These are phyloP conservation scores for Cyclotella baltica DNA, from an alignment of 108 stramenopile species.

Conservation along the genomic window DNA sequence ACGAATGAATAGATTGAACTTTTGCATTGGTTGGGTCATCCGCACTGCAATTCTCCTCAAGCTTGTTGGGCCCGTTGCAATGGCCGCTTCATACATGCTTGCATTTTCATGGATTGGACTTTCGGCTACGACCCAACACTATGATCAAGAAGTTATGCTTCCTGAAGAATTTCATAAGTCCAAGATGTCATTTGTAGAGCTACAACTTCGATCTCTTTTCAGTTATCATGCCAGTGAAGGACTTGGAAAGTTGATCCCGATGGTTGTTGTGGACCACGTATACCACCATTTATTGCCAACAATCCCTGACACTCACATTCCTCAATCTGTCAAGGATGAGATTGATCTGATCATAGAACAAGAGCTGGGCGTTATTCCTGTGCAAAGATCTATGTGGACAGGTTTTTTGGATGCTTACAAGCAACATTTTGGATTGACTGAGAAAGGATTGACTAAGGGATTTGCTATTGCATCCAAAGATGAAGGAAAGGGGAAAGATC, in stretches of 20 bases:
- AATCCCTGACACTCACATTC: not conserved
- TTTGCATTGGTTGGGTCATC: no score
- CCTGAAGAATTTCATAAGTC: not conserved
- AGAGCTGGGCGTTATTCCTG: slow-evolving; percentile 3
- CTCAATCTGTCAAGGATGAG: slow-evolving; percentile 9
- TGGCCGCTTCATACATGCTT: not conserved
- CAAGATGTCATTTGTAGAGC: not conserved
- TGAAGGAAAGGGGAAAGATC: no score
- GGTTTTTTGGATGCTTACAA: slow-evolving; percentile 6
- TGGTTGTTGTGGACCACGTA: not conserved
- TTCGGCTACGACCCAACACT: not conserved
- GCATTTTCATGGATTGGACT: not conserved
- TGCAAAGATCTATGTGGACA: not conserved
- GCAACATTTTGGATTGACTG: slow-evolving; percentile 9
- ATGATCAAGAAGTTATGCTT: not conserved
- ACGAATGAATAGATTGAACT: no score
- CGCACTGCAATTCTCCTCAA: no score
- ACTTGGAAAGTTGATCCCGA: not conserved
- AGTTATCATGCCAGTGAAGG: not conserved
- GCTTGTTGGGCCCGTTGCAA: not conserved
- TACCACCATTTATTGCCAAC: not conserved
- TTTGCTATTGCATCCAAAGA: no score
- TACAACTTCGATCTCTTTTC: not conserved
- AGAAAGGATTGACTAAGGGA: not conserved
- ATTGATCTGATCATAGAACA: slow-evolving; percentile 5